A percentile compares a stretch with the other conserved stretches of the same genome.
Conservation (phyloP, 257 asterid genomes). For the Apocynum venetum region DNA sequence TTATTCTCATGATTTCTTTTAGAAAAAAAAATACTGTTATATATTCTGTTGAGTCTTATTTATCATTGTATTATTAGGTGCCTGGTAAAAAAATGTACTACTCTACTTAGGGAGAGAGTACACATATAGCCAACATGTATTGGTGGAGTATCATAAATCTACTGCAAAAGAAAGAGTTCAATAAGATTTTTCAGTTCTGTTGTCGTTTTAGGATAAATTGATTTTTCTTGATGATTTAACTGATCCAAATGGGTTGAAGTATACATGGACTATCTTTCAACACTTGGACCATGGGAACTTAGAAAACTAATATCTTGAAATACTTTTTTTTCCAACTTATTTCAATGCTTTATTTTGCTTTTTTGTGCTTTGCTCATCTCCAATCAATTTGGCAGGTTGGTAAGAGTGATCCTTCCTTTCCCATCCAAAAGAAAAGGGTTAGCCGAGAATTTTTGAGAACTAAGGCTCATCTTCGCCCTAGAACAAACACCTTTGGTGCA, state of each 20-base stretch:
- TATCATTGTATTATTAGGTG: not conserved
- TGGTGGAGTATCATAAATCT: not conserved
- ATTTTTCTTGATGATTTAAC: not conserved
- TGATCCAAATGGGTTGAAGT: not conserved
- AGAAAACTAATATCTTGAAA: not conserved
- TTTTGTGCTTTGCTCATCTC: slow-evolving; percentile 10
- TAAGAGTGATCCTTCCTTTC: slow-evolving; percentile 80
- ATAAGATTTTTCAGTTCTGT: not conserved
- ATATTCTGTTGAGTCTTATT: not conserved
- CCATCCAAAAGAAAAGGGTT: slow-evolving; percentile 94
- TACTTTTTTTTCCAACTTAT: slow-evolving; percentile 5
- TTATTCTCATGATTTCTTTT: not conserved
- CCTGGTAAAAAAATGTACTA: not conserved
- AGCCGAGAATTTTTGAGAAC: slow-evolving; percentile 93
- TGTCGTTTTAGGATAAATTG: not conserved
- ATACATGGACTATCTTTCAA: not conserved
- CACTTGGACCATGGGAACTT: not conserved
- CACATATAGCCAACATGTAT: not conserved
- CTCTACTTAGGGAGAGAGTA: not conserved
- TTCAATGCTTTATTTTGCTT: slow-evolving; percentile 8
- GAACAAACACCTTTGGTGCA: slow-evolving; percentile 97
- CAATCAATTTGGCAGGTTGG: slow-evolving; percentile 55
- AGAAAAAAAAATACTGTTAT: not conserved
- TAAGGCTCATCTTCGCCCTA: slow-evolving; percentile 97
- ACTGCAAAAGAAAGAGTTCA: not conserved